Evolutionary conservation across 2,329 filamentous ascomycete genomes (phyloP).

Genomic region (Colletotrichum tamarilloi): DNA sequence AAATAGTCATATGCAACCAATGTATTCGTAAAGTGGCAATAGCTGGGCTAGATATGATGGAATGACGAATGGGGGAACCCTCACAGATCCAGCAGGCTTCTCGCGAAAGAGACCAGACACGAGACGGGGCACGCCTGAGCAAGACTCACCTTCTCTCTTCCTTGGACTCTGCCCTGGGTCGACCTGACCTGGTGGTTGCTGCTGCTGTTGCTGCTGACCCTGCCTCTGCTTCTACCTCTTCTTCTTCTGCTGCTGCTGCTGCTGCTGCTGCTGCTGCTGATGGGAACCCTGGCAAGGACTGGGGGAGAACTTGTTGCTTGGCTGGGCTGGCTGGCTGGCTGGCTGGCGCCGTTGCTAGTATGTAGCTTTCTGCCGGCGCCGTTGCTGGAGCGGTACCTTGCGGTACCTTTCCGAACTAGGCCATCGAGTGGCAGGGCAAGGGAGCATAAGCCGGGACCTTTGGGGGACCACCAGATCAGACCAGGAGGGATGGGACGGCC

Average conservation of each 20-base stretch:
- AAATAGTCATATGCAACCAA: slow-evolving; percentile 24
- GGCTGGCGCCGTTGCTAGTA: background rate
- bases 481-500: slow-evolving; percentile 20
- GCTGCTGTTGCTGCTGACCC: too few relatives aligned
- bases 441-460: slow-evolving; percentile 29
- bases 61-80: slow-evolving; percentile 3
- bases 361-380: background rate
- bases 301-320: slow-evolving; percentile 24
- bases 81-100: slow-evolving; percentile 22
- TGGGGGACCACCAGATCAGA: slow-evolving; percentile 18
- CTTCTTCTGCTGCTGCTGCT: background rate
- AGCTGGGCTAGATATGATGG: slow-evolving; percentile 23
- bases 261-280: background rate
- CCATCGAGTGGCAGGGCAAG: slow-evolving; percentile 30
- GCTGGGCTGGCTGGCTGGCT: slow-evolving; percentile 3
- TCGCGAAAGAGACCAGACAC: background rate
- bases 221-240: background rate
- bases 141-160: background rate
- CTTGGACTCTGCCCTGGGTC: background rate
- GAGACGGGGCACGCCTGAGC: background rate
- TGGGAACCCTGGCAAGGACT: background rate
- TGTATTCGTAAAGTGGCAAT: slow-evolving; percentile 26
- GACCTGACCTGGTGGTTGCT: too few relatives aligned
- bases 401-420: slow-evolving; percentile 15
- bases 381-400: slow-evolving; percentile 15